These are phyloP conservation scores for Taphrina deformans DNA, from an alignment of 1,139 yeast genomes.

Conservation along the genomic window DNA sequence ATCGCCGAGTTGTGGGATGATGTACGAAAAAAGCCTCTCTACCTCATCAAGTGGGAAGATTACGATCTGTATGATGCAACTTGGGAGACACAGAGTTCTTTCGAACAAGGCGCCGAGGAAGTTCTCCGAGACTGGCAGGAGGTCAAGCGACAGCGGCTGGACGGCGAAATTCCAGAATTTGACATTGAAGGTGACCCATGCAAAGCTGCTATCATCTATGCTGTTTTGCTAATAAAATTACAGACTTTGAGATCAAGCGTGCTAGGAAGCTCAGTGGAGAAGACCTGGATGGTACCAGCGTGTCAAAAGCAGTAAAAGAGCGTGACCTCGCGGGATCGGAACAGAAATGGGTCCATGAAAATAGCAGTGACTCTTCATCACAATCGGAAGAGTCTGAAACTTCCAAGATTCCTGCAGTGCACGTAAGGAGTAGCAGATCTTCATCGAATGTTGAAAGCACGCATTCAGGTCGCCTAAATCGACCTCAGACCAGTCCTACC, in stretches of 20 bases:
- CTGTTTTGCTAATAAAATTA: neutral
- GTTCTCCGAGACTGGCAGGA: neutral
- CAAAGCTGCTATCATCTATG: neutral
- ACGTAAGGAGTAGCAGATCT: neutral
- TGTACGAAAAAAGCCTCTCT: neutral
- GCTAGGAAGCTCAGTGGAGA: neutral
- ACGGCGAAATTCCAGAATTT: neutral
- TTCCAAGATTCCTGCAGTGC: neutral
- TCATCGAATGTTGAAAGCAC: neutral
- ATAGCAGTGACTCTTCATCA: neutral
- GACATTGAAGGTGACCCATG: neutral
- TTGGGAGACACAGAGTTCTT: slow-evolving; percentile 2
- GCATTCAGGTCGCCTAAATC: neutral
- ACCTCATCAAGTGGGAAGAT: slow-evolving; percentile 7
- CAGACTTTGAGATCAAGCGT: slow-evolving; percentile 1
- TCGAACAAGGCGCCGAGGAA: slow-evolving; percentile 10
- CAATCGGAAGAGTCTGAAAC: neutral
- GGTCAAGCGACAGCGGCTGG: neutral
- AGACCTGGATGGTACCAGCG: no score
- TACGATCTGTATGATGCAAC: slow-evolving; percentile 7
- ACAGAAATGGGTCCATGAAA: neutral
- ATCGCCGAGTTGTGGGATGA: slow-evolving; percentile 5
- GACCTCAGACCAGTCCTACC: neutral
- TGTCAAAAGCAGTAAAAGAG: no score
- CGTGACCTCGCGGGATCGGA: neutral